These are phyloP conservation scores for Eucalyptus decipiens DNA, from an alignment of 345 rosid species.

Conservation along the genomic window DNA sequence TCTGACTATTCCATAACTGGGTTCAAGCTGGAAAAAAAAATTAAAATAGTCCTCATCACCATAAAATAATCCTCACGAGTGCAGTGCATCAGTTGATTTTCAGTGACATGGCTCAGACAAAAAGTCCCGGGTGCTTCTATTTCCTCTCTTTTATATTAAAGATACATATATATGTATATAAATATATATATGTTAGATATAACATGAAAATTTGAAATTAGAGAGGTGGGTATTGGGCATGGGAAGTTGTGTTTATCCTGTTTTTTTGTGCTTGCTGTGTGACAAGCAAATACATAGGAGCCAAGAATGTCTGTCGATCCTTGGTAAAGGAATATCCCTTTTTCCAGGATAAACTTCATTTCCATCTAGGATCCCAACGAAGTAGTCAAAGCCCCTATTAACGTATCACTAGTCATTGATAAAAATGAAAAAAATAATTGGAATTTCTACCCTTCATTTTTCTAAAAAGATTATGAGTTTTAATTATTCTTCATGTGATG, in stretches of 20 bases:
- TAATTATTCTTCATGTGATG: not conserved
- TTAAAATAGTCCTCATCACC: not conserved
- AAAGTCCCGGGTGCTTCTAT: not conserved
- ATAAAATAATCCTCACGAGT: not conserved
- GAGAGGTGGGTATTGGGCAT: not conserved
- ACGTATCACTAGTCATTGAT: not conserved
- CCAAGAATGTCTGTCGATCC: not conserved
- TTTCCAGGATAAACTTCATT: not conserved
- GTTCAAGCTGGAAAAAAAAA: not conserved
- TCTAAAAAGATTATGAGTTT: not conserved
- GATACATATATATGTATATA: not conserved
- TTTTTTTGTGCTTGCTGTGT: not conserved
- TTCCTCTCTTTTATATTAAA: not conserved
- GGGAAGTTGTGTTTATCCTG: not conserved
- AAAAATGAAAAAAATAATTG: not conserved
- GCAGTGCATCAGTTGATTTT: not conserved
- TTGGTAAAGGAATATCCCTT: not conserved
- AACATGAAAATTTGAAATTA: not conserved
- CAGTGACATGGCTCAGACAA: not conserved
- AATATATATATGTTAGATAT: not conserved
- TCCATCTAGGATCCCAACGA: not conserved
- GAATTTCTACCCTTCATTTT: not conserved
- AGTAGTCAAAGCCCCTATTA: not conserved
- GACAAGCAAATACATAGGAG: not conserved
- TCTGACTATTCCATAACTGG: not conserved